These are phyloP conservation scores for Schizonepeta tenuifolia DNA, from an alignment of 257 asterid species.

Conservation along the genomic window DNA sequence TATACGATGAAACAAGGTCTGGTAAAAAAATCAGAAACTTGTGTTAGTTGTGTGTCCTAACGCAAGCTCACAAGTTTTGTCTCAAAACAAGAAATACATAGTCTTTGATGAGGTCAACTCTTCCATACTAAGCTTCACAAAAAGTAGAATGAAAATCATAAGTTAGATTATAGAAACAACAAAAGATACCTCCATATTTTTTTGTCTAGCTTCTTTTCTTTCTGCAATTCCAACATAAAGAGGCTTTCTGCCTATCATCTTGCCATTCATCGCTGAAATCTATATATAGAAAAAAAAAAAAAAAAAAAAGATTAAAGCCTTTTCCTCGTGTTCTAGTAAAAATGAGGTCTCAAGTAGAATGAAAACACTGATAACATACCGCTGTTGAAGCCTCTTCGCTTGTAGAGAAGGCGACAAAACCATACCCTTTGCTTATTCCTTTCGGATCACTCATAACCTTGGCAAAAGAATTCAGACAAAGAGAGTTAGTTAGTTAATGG, in stretches of 20 bases:
- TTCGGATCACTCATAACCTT: conserved; percentile 59
- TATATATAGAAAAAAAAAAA: conserved; percentile 21
- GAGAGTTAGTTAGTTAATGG: not conserved
- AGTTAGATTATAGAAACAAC: no score
- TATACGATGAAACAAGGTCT: conserved; percentile 56
- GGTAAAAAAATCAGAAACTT: not conserved
- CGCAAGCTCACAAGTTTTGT: no score
- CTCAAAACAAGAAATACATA: no score
- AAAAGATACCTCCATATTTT: conserved; percentile 61
- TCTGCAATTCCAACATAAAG: conserved; percentile 75
- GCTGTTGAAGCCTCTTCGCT: conserved; percentile 61
- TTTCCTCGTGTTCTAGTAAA: not conserved
- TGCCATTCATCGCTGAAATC: conserved; percentile 71
- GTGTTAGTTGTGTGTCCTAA: no score
- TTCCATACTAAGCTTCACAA: no score
- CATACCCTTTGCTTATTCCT: conserved; percentile 69
- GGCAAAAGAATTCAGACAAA: not conserved
- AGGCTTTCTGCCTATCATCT: conserved; percentile 64
- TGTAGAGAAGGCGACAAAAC: conserved; percentile 66
- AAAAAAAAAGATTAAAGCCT: not conserved
- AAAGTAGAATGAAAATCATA: not conserved
- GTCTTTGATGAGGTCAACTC: no score
- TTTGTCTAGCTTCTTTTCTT: conserved; percentile 68
- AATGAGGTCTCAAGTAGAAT: not conserved
- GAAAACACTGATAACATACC: conserved; percentile 8